These are phyloP conservation scores for Fusarium buharicum DNA, from an alignment of 2,329 filamentous ascomycete species.

Conservation along the genomic window DNA sequence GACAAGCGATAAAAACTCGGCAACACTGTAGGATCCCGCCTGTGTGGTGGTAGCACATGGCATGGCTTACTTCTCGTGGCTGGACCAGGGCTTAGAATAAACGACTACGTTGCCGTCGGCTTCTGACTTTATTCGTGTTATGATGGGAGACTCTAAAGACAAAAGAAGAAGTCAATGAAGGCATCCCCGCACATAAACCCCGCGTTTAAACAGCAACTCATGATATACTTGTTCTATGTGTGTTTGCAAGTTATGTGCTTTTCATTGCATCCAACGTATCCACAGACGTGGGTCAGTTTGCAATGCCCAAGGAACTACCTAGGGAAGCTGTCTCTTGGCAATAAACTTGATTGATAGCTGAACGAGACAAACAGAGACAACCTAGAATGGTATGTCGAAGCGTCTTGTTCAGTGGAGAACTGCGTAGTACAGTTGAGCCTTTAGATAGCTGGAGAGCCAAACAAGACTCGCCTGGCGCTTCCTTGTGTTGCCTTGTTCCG, in stretches of 20 bases:
- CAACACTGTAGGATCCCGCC: slow-evolving; percentile 35
- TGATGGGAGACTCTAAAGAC: not conserved
- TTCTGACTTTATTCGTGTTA: slow-evolving; percentile 1
- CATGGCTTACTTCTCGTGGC: slow-evolving; percentile 33
- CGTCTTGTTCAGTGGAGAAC: slow-evolving; percentile 9
- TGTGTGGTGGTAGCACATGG: slow-evolving; percentile 39
- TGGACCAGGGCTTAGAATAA: slow-evolving; percentile 14
- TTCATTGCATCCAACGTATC: not conserved
- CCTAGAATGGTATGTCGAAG: slow-evolving; percentile 10
- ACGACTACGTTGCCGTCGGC: slow-evolving; percentile 2
- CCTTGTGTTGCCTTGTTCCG: slow-evolving; percentile 29
- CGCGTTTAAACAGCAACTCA: not conserved
- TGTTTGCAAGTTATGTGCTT: not conserved
- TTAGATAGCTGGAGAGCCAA: slow-evolving; percentile 19
- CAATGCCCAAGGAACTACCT: slow-evolving; percentile 12
- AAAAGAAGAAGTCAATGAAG: not conserved
- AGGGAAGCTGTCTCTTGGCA: slow-evolving; percentile 7
- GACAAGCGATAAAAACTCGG: slow-evolving; percentile 31
- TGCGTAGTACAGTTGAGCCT: slow-evolving; percentile 22
- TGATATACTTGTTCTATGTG: not conserved
- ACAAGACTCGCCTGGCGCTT: slow-evolving; percentile 26
- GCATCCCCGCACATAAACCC: not conserved
- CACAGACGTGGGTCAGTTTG: not conserved
- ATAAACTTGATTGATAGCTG: not conserved
- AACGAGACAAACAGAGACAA: not conserved